Evolutionary conservation across 1,284 basidiomycete species (phyloP), one percentile per base, ranked within the genome.

Genomic region (Leccinum subatratum): DNA sequence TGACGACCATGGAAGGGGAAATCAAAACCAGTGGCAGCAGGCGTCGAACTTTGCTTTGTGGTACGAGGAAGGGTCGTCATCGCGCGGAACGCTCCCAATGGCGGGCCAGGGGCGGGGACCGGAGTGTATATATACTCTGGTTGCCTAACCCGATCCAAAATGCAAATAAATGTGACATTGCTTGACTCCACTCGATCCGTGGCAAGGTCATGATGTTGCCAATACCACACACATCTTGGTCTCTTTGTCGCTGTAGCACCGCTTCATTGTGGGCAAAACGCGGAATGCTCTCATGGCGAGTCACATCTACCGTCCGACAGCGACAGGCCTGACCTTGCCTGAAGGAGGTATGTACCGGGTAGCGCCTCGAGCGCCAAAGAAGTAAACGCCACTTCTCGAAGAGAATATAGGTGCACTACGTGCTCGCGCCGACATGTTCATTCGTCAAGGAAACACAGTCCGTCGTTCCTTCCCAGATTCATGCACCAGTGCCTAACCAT

Each of bases 381-480:
- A 14, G 22, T 14, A 9, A 12, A 57, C 28, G 37, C 37, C 37
- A 39, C 37, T 39, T 39, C 37, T 39, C 14, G 25, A 32, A 65
- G 72, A 76, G 28, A 76, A 81, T 51, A 79, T 88, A 5, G 75
- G 78, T 56, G 75, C 77, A 28, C 75, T 89, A 9, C 81, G 82
- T 68, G 69, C 70, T 0, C 81, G 83, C 56, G 75, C 82, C 0
- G 78, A 79, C 22, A 77, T 69, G 9, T 66, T 89, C 39, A 42
- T 92, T 92, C 72, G 80, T 90, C 22, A 83, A 82, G 62, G 92
- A 94, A 75, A 90, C 89, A 1, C 80, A 79, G 85, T 83, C 28
- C 63, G 79, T 71, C 2, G 30, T 61, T n/a, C 61, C 51, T 3
- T 25, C 56, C 20, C 11, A 28, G 30, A 20, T 22, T 45, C 8